Conservation (phyloP, 345 rosid species). For the Noccaea bulbosa region DNA sequence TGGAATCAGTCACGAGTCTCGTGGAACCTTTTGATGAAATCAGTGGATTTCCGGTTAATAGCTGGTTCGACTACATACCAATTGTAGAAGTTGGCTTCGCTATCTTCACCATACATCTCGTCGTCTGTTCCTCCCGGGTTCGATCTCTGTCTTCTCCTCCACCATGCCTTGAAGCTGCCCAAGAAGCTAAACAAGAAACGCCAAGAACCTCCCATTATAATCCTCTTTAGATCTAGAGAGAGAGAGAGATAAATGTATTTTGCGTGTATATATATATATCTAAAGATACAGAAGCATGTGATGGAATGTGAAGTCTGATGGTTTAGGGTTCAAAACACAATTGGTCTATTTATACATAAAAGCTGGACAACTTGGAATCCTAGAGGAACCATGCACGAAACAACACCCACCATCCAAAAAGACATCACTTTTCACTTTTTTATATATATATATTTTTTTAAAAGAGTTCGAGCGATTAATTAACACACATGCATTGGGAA, state of each 20-base stretch:
- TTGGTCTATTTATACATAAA: slow-evolving; percentile 29
- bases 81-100: slow-evolving; percentile 38
- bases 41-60: slow-evolving; percentile 46
- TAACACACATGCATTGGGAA: not conserved
- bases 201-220: slow-evolving; percentile 44
- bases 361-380: slow-evolving; percentile 33
- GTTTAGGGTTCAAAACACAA: slow-evolving; percentile 45
- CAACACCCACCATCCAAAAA: slow-evolving; percentile 41
- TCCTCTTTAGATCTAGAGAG: not conserved
- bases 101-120: slow-evolving; percentile 36
- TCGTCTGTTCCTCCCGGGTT: slow-evolving; percentile 37
- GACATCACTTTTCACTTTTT: slow-evolving; percentile 2
- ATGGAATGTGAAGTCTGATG: slow-evolving; percentile 39
- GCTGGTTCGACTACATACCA: slow-evolving; percentile 47
- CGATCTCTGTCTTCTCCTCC: slow-evolving; percentile 40
- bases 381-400: slow-evolving; percentile 45
- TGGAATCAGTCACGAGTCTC: slow-evolving; percentile 43
- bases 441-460: not conserved
- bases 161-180: slow-evolving; percentile 47
- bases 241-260: slow-evolving; percentile 11
- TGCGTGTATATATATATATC: slow-evolving; percentile 31
- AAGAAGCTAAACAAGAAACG: slow-evolving; percentile 48
- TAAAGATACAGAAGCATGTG: slow-evolving; percentile 34
- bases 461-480: not conserved
- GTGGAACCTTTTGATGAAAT: slow-evolving; percentile 51